Evolutionary conservation across 129 eudicot species (phyloP).

Genomic region (Rutidosis leptorrhynchoides): DNA sequence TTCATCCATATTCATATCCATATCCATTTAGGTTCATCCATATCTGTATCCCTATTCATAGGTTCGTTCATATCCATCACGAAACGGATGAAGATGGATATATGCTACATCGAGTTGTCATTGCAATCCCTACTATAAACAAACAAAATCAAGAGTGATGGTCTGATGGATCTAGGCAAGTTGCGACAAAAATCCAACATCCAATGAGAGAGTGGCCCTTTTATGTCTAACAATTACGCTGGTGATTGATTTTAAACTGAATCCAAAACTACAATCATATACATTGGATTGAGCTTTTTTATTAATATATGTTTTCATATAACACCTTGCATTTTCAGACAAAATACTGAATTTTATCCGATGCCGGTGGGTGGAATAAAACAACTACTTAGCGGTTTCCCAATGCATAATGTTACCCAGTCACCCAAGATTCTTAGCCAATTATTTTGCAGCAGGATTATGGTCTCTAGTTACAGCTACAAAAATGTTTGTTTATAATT

Average conservation of each 20-base stretch:
- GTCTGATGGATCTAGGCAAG: slow-evolving; percentile 4
- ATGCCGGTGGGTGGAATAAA: neutral
- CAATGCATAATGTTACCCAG: neutral
- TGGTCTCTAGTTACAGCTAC: neutral
- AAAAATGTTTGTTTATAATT: neutral
- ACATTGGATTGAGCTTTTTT: too few species aligned
- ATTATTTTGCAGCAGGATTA: neutral
- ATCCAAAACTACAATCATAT: too few species aligned
- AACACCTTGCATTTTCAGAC: neutral
- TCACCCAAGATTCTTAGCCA: neutral
- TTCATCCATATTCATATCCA: too few species aligned
- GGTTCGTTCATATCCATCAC: too few species aligned
- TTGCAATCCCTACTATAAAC: too few species aligned
- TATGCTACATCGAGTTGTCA: too few species aligned
- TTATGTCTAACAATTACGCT: neutral
- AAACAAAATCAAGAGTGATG: neutral
- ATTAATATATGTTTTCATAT: too few species aligned
- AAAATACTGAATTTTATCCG: neutral
- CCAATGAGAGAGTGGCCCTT: neutral
- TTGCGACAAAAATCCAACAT: slow-evolving; percentile 7
- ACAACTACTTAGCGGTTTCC: neutral
- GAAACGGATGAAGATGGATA: too few species aligned
- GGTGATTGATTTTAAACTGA: too few species aligned
- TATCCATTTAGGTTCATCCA: too few species aligned
- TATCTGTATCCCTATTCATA: too few species aligned